Conservation (phyloP, 441 rosid genomes). For the Populus tomentosa region DNA sequence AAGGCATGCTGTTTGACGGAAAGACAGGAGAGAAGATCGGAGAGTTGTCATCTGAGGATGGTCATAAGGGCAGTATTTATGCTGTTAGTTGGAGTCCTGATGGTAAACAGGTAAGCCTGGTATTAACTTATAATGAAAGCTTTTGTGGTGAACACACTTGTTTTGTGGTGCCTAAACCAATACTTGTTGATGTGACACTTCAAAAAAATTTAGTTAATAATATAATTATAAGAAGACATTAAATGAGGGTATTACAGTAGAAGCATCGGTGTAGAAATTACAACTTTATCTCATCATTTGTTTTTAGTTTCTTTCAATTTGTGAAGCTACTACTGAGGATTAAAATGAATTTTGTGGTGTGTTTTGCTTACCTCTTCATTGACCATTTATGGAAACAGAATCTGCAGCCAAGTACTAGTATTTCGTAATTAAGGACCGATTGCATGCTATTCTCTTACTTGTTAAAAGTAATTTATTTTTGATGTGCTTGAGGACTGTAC, state of each 20-base stretch:
- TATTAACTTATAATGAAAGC: neutral
- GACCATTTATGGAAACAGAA: neutral
- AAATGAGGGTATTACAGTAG: neutral
- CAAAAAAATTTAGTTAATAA: neutral
- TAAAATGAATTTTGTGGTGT: neutral
- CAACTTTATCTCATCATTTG: neutral
- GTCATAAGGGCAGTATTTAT: slow-evolving; percentile 88
- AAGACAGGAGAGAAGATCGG: slow-evolving; percentile 81
- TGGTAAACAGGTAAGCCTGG: slow-evolving; percentile 64
- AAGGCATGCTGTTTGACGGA: slow-evolving; percentile 81
- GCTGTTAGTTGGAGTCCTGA: slow-evolving; percentile 95
- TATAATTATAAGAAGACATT: neutral
- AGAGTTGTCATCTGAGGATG: slow-evolving; percentile 66
- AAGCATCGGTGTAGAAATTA: neutral
- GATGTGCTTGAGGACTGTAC: neutral
- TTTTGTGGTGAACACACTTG: neutral
- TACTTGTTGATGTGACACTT: neutral
- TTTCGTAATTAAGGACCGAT: neutral
- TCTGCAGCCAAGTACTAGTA: neutral
- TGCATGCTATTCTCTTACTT: neutral
- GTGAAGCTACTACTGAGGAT: neutral
- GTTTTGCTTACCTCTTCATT: neutral
- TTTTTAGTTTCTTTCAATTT: neutral
- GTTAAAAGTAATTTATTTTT: neutral
- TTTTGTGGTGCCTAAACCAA: neutral